Evolutionary conservation across 2,329 filamentous ascomycete species (phyloP), one percentile per base, ranked within the genome.

Genomic region (Dactylellina sp.): DNA sequence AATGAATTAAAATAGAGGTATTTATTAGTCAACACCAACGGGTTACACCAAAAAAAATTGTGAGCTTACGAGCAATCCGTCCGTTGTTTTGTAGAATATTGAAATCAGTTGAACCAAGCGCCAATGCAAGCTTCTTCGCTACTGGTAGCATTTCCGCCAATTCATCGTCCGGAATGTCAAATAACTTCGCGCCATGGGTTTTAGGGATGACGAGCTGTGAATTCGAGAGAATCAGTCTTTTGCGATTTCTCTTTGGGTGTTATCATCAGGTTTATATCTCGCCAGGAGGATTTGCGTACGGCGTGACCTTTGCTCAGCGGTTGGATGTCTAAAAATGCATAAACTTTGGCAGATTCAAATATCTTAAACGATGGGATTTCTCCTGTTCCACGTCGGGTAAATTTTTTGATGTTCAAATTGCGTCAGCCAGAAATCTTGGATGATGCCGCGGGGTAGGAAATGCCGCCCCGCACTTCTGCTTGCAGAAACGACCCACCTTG

Each of bases 11-110:
- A 50, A n/a, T n/a, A n/a, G n/a, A n/a, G n/a, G n/a, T n/a, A n/a
- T 50, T 28, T 24, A 11, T 50, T 3, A 32, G 60, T 14, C 12
- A 50, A 52, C 20, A 18, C n/a, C 16, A n/a, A 18, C n/a, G 28
- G 9, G 16, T 39, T 7, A 52, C 14, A 18, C 12, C n/a, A n/a
- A 60, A 14, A n/a, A 32, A 28, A 11, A 39, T 32, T 4, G 28
- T 9, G 25, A 35, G 12, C 83, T 98, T 95, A 82, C 99, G 95
- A 16, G 95, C 95, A 79, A 94, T 87, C 20, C 87, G 85, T 59
- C 95, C 95, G 80, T 99, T 99, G 84, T 99, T 99, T 84, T 99
- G 95, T 71, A 99, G 84, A 53, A 99, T 87, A 80, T 99, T 99
- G 85, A 92, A 99, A 81, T 98, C 87, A 57, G 85, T 84, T 2